Percentiles rank a stretch among this genome's conserved stretches.
Evolutionary conservation across 2,329 filamentous ascomycete species (phyloP).

Genomic region (Thielaviopsis ethacetica): DNA sequence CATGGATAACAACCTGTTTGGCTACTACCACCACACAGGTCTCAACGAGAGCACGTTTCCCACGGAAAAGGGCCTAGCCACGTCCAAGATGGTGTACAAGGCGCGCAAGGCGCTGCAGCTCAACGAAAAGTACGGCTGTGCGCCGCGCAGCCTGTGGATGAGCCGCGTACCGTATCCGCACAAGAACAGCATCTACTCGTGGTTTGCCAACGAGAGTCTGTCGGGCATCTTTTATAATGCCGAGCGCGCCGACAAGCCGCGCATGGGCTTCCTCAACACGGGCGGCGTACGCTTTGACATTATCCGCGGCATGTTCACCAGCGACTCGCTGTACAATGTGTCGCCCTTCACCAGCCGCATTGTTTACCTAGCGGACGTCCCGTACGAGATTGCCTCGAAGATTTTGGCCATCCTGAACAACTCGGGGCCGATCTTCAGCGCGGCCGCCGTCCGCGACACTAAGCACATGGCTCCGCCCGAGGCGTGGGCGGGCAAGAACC

Average conservation of each 20-base stretch:
- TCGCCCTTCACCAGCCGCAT: constrained; percentile 78
- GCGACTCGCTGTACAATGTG: constrained; percentile 70
- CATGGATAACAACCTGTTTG: constrained; percentile 85
- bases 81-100: constrained; percentile 50
- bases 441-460: constrained; percentile 21
- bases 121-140: constrained; percentile 66
- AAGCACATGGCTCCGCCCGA: constrained; percentile 35
- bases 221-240: constrained; percentile 46
- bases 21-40: constrained; percentile 64
- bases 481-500: constrained; percentile 18
- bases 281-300: constrained; percentile 91
- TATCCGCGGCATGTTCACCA: constrained; percentile 80
- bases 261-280: constrained; percentile 68
- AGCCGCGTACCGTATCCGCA: constrained; percentile 58
- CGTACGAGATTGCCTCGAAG: constrained; percentile 56
- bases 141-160: constrained; percentile 68
- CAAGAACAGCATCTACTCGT: constrained; percentile 61
- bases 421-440: constrained; percentile 31
- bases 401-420: constrained; percentile 45
- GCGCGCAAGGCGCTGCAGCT: constrained; percentile 57
- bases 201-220: constrained; percentile 61
- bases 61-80: constrained; percentile 57
- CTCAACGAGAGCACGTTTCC: constrained; percentile 57
- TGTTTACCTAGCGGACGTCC: constrained; percentile 62
- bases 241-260: constrained; percentile 41